A percentile compares a stretch with the other conserved stretches of the same genome.
phyloP scores from a whole-genome alignment of 106 monocot species.

The Allium fistulosum region DNA sequence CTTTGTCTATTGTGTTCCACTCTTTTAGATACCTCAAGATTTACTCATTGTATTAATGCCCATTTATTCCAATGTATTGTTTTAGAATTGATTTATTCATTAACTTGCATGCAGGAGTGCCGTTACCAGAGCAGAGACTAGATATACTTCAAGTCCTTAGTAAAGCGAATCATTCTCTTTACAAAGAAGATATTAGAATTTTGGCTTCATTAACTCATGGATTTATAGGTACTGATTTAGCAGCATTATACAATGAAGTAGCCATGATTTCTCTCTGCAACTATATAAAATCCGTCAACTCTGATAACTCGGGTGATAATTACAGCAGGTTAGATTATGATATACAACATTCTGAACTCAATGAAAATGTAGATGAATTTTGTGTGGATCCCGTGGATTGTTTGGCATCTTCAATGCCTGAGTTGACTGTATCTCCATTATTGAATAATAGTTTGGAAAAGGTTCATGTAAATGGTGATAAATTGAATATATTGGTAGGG shows the following conservation, averaged over 20 bases:
- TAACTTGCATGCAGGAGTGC: slow-evolving; percentile 60
- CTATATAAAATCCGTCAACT: slow-evolving; percentile 25
- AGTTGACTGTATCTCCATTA: slow-evolving; percentile 33
- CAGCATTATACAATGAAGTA: slow-evolving; percentile 91
- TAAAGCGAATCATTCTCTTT: slow-evolving; percentile 61
- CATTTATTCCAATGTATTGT: too few species aligned
- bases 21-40: too few species aligned
- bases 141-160: slow-evolving; percentile 68
- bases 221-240: slow-evolving; percentile 95
- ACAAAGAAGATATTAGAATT: slow-evolving; percentile 27
- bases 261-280: slow-evolving; percentile 63
- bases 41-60: background rate
- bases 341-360: slow-evolving; percentile 1
- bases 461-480: slow-evolving; percentile 6
- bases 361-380: too few species aligned
- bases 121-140: slow-evolving; percentile 80
- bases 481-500: background rate
- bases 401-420: slow-evolving; percentile 48
- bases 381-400: slow-evolving; percentile 15
- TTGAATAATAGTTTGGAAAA: background rate
- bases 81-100: too few species aligned
- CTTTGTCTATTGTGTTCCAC: too few species aligned
- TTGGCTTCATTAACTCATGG: slow-evolving; percentile 89
- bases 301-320: background rate
- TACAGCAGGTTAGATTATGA: too few species aligned